Conservation (phyloP, 2,329 filamentous ascomycete genomes). For the Phyllosticta citrichinensis region DNA sequence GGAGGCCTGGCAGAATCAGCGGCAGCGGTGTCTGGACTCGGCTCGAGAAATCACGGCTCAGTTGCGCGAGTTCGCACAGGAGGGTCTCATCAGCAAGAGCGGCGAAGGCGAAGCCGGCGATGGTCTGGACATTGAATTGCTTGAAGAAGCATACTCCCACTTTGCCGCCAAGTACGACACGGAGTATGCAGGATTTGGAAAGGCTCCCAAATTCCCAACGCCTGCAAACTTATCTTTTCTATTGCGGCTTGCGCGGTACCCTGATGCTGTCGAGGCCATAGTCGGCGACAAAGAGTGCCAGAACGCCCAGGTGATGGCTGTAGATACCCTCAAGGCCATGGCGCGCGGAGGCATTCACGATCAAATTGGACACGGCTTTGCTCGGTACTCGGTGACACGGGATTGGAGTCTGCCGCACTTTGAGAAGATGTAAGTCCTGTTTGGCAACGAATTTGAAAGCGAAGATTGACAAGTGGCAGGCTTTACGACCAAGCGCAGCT, state of each 20-base stretch:
- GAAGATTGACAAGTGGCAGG: constrained; percentile 15
- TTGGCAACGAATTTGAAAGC: not conserved
- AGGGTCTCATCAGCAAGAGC: constrained; percentile 55
- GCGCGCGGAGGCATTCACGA: constrained; percentile 61
- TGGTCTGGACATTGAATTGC: constrained; percentile 74
- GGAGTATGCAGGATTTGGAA: constrained; percentile 64
- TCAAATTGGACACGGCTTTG: constrained; percentile 67
- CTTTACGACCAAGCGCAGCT: constrained; percentile 86
- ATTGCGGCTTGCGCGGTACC: constrained; percentile 62
- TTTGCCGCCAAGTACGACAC: constrained; percentile 74
- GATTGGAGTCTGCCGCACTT: constrained; percentile 96
- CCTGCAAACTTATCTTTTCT: constrained; percentile 78
- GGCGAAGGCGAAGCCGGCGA: constrained; percentile 41
- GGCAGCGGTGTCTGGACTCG: constrained; percentile 70
- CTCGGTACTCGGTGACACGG: constrained; percentile 77
- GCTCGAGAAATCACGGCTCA: constrained; percentile 74
- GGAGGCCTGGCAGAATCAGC: constrained; percentile 70
- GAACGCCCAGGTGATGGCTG: constrained; percentile 65
- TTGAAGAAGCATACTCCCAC: constrained; percentile 81
- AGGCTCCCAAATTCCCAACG: constrained; percentile 79
- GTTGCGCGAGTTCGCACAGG: constrained; percentile 76
- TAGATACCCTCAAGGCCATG: constrained; percentile 73
- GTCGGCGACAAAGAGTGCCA: constrained; percentile 71
- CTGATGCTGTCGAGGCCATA: constrained; percentile 67
- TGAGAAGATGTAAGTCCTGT: constrained; percentile 62